phyloP scores from a whole-genome alignment of 148 eudicot genomes.

The Gaultheria prostrata region DNA sequence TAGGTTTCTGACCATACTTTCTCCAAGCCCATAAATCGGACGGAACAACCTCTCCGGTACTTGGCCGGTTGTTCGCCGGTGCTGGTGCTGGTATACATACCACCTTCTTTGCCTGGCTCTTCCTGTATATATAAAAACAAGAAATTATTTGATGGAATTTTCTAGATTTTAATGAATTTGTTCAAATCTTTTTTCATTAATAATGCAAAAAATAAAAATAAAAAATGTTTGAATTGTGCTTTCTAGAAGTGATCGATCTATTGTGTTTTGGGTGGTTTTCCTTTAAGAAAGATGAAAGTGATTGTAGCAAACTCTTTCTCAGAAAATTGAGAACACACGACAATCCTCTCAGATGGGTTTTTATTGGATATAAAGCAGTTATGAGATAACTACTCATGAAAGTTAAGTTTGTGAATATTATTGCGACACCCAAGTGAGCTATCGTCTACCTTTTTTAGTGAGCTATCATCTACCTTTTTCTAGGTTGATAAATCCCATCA shows the following conservation, averaged over 20 bases:
- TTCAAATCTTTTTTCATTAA: not conserved
- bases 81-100: slow-evolving; percentile 93
- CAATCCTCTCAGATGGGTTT: slow-evolving; percentile 5
- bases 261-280: slow-evolving; percentile 4
- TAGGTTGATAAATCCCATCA: slow-evolving; percentile 14
- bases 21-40: slow-evolving; percentile 99
- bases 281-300: slow-evolving; percentile 20
- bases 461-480: not conserved
- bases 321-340: not conserved
- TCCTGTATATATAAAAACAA: slow-evolving; percentile 36
- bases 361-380: not conserved
- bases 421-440: slow-evolving; percentile 10
- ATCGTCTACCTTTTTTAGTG: not conserved
- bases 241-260: not conserved
- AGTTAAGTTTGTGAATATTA: slow-evolving; percentile 18
- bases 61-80: slow-evolving; percentile 69
- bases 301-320: not conserved
- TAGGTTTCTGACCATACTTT: slow-evolving; percentile 93
- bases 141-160: not conserved
- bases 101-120: slow-evolving; percentile 86
- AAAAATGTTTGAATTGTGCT: not conserved
- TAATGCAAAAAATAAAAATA: not conserved
- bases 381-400: slow-evolving; percentile 8
- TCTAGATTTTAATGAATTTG: not conserved
- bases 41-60: slow-evolving; percentile 80